These are phyloP conservation scores for Ceraceosorus guamensis DNA, from an alignment of 1,284 basidiomycete genomes.

Conservation along the genomic window DNA sequence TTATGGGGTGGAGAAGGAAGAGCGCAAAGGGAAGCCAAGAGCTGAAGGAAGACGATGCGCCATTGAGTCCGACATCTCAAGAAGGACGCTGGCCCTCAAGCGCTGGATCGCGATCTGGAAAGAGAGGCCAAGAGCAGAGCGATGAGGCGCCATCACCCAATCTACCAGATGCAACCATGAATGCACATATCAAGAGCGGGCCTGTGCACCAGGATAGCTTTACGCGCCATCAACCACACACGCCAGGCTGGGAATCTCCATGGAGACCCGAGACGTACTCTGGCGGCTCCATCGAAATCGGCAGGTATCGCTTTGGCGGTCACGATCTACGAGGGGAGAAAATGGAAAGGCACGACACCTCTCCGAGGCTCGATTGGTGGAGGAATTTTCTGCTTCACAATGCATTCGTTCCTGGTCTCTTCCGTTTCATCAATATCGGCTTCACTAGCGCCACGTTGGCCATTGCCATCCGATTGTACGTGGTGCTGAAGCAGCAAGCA, in stretches of 20 bases:
- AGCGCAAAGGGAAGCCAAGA: slow-evolving; percentile 5
- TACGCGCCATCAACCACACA: slow-evolving; percentile 36
- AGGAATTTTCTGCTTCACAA: slow-evolving; percentile 44
- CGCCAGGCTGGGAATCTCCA: slow-evolving; percentile 40
- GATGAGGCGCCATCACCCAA: slow-evolving; percentile 26
- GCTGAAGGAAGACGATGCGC: slow-evolving; percentile 16
- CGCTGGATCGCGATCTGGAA: too few species aligned
- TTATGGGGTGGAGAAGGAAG: background rate
- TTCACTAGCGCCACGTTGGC: slow-evolving; percentile 73
- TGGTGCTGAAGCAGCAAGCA: slow-evolving; percentile 55
- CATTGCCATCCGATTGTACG: slow-evolving; percentile 67
- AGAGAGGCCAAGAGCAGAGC: slow-evolving; percentile 12
- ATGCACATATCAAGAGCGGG: background rate
- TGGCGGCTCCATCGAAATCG: slow-evolving; percentile 13
- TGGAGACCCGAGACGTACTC: slow-evolving; percentile 36
- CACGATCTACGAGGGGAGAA: slow-evolving; percentile 24
- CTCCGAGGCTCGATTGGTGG: slow-evolving; percentile 18
- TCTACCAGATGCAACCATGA: slow-evolving; percentile 13
- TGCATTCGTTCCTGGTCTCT: slow-evolving; percentile 57
- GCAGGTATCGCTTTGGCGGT: slow-evolving; percentile 14
- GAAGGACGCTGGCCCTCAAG: too few species aligned
- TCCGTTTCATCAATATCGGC: slow-evolving; percentile 73
- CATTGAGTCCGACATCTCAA: slow-evolving; percentile 16
- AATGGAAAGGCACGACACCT: slow-evolving; percentile 6
- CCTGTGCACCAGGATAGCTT: slow-evolving; percentile 22